phyloP scores from a whole-genome alignment of 83 land plant genomes.

The Diphasiastrum complanatum region DNA sequence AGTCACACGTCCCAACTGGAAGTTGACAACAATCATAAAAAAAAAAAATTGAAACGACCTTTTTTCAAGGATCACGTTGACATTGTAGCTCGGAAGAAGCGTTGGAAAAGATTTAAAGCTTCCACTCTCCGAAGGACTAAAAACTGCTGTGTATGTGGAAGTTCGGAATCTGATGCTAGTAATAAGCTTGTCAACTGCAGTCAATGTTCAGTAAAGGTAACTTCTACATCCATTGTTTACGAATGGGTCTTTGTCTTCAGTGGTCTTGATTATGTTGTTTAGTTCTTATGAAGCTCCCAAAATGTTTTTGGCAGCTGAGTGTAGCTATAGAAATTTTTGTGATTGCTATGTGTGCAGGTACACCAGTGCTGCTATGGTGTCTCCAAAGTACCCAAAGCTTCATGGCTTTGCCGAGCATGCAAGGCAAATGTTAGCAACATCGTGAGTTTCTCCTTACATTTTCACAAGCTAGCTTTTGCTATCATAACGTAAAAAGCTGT shows the following conservation, averaged over 20 bases:
- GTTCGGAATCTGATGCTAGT: constrained; percentile 34
- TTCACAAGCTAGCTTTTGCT: neutral
- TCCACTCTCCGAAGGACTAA: constrained; percentile 19
- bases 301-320: no score
- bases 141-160: constrained; percentile 52
- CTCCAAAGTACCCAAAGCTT: constrained; percentile 43
- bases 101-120: neutral
- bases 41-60: neutral
- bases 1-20: no score
- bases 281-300: no score
- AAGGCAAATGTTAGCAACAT: constrained; percentile 40
- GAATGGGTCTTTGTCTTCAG: no score
- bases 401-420: constrained; percentile 76
- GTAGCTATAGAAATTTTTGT: neutral
- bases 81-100: neutral
- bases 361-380: constrained; percentile 88
- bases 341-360: constrained; percentile 39
- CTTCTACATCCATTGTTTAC: no score
- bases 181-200: constrained; percentile 42
- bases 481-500: no score
- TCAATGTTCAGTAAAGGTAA: constrained; percentile 50
- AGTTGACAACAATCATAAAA: no score
- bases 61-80: neutral
- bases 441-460: constrained; percentile 32
- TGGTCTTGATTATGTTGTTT: no score